phyloP scores from a whole-genome alignment of 2,329 filamentous ascomycete species.

The Penicillium sp. region DNA sequence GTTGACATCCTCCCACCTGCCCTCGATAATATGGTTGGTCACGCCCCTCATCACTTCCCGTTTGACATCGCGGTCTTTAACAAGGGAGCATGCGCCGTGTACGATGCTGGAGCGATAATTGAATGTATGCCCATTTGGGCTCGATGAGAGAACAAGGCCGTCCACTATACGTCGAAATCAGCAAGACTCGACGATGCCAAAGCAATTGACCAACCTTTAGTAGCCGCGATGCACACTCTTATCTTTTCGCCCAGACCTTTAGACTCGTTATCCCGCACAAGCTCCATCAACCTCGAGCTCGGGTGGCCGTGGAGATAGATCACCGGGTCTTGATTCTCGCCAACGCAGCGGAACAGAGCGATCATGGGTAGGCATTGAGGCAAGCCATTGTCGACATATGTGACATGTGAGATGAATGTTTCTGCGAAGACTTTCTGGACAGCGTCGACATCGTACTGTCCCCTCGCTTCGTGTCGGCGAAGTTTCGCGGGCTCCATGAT shows the following conservation, averaged over 20 bases:
- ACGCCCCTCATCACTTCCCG: conserved; percentile 10
- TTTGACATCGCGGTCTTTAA: conserved; percentile 10
- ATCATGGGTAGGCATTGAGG: conserved; percentile 14
- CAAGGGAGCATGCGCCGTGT: conserved; percentile 11
- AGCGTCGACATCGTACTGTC: conserved; percentile 7
- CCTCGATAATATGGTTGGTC: conserved; percentile 14
- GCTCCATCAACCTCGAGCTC: conserved; percentile 12
- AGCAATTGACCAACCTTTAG: conserved; percentile 7
- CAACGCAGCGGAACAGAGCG: conserved; percentile 3
- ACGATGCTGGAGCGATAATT: conserved; percentile 13
- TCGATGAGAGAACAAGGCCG: conserved; percentile 12
- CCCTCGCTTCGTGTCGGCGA: conserved; percentile 6
- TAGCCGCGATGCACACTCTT: conserved; percentile 12
- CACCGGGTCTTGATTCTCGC: conserved; percentile 7
- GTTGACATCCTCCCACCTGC: conserved; percentile 14
- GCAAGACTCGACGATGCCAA: background rate
- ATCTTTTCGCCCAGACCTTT: conserved; percentile 6
- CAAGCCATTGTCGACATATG: conserved; percentile 11
- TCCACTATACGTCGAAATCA: conserved; percentile 9
- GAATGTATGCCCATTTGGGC: conserved; percentile 14
- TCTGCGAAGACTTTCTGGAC: conserved; percentile 6
- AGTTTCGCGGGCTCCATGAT: conserved; percentile 11
- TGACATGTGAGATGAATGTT: conserved; percentile 10
- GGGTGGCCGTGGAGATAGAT: conserved; percentile 14
- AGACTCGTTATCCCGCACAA: conserved; percentile 6